Evolutionary conservation across 805 yeast genomes (phyloP), one percentile per base, ranked within the genome.

Genomic region (Pichia deserticola): DNA sequence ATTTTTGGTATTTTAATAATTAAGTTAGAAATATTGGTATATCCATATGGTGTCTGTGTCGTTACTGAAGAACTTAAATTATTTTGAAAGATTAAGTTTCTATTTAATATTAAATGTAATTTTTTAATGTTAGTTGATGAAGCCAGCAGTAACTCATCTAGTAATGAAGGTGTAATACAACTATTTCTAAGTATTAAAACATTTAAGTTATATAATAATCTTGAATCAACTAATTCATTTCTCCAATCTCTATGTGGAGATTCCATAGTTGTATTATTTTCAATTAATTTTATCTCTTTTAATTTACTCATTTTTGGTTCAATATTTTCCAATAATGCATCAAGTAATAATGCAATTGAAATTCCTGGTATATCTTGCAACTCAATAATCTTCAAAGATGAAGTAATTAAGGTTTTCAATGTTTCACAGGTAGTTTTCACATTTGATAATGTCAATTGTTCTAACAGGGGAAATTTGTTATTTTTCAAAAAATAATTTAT

Each of bases 111-210:
- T 28, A 48, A 39, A 35, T 48, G 51, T 10, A 43, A 33, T 5
- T 13, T 42, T 15, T 34, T 36, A 6, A 34, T 25, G 20, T 39
- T 38, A 15, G 40, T 20, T 5, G 25, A 12, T 8, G 50, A 42
- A n/a, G 25, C 36, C 25, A 42, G 7, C 5, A 48, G 35, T 13
- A 44, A 35, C 20, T 39, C 32, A 13, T 38, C 37, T n/a, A 48
- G 20, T 25, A 43, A 25, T 3, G 15, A 8, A 7, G 51, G 48
- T 10, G 36, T 35, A 5, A 48, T 29, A 10, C 48, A 35, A 40
- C 51, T 48, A 40, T 48, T 44, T 35, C 48, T 13, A 32, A 48
- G 29, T 40, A 44, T 44, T 29, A 48, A 44, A 4, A 28, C 37
- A 12, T 35, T 29, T 3, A 48, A 33, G 28, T 48, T 48, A 8